These are phyloP conservation scores for Verruconis gallopava DNA, from an alignment of 2,329 filamentous ascomycete species.

Conservation along the genomic window DNA sequence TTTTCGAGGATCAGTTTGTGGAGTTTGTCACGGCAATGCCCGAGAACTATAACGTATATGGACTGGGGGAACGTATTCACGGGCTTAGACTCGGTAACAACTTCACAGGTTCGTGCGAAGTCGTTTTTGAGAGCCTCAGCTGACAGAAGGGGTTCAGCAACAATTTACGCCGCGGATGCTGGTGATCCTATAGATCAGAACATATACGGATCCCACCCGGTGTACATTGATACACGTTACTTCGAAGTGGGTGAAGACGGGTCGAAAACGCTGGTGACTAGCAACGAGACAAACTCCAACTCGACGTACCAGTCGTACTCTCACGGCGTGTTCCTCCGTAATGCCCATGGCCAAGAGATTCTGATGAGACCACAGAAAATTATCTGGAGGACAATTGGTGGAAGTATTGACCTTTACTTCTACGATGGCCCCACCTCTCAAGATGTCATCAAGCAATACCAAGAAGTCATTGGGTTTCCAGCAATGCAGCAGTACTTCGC, in stretches of 20 bases:
- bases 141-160: no score
- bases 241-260: slow-evolving; percentile 43
- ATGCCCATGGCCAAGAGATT: slow-evolving; percentile 64
- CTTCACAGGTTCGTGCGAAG: no score
- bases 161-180: slow-evolving; percentile 54
- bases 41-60: slow-evolving; percentile 62
- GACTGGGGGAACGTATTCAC: slow-evolving; percentile 61
- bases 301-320: slow-evolving; percentile 39
- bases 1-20: slow-evolving; percentile 68
- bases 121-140: no score
- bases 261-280: slow-evolving; percentile 39
- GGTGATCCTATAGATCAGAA: slow-evolving; percentile 53
- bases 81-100: slow-evolving; percentile 58
- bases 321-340: slow-evolving; percentile 66
- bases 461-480: slow-evolving; percentile 53
- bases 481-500: slow-evolving; percentile 73
- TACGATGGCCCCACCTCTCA: slow-evolving; percentile 58
- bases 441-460: slow-evolving; percentile 59
- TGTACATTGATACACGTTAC: slow-evolving; percentile 71
- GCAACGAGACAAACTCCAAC: slow-evolving; percentile 31
- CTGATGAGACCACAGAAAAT: slow-evolving; percentile 50
- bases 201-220: slow-evolving; percentile 63
- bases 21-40: slow-evolving; percentile 56
- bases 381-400: slow-evolving; percentile 63
- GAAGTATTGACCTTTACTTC: slow-evolving; percentile 68